Conservation (phyloP, 371 early-diverging fungal genomes). For the Syncephalis plumigaleata region DNA sequence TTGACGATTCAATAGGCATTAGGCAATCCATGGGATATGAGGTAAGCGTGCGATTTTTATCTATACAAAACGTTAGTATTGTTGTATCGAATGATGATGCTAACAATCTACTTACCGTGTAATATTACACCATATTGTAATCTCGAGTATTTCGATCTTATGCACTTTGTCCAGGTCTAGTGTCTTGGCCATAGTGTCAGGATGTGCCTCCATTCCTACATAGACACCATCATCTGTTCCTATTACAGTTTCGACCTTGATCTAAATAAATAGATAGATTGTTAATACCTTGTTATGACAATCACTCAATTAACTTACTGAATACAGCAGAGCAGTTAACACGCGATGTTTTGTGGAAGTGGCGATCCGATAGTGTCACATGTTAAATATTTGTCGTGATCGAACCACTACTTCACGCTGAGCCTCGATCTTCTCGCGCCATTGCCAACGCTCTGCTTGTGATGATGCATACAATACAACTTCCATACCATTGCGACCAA, state of each 20-base stretch:
- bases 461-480: slow-evolving; percentile 56
- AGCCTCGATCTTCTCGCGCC: slow-evolving; percentile 63
- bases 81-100: no score
- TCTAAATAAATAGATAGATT: slow-evolving; percentile 14
- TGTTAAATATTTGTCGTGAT: slow-evolving; percentile 35
- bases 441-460: slow-evolving; percentile 53
- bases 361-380: slow-evolving; percentile 22
- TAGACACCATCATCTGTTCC: slow-evolving; percentile 78
- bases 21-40: slow-evolving; percentile 56
- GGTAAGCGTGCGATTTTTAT: slow-evolving; percentile 39
- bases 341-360: slow-evolving; percentile 27
- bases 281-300: no score
- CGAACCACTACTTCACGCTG: slow-evolving; percentile 37
- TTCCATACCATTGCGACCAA: slow-evolving; percentile 45
- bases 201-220: slow-evolving; percentile 19
- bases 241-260: slow-evolving; percentile 44
- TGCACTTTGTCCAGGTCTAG: slow-evolving; percentile 60
- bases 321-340: slow-evolving; percentile 57
- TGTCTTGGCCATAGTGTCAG: slow-evolving; percentile 21
- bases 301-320: slow-evolving; percentile 17
- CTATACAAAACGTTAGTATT: slow-evolving; percentile 12
- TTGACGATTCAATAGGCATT: slow-evolving; percentile 20
- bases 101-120: slow-evolving; percentile 30
- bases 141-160: slow-evolving; percentile 75
- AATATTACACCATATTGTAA: slow-evolving; percentile 54